A percentile compares a stretch with the other conserved stretches of the same genome.
These are phyloP conservation scores for Stemphylium lycopersici DNA, from an alignment of 2,329 filamentous ascomycete genomes.

Conservation along the genomic window DNA sequence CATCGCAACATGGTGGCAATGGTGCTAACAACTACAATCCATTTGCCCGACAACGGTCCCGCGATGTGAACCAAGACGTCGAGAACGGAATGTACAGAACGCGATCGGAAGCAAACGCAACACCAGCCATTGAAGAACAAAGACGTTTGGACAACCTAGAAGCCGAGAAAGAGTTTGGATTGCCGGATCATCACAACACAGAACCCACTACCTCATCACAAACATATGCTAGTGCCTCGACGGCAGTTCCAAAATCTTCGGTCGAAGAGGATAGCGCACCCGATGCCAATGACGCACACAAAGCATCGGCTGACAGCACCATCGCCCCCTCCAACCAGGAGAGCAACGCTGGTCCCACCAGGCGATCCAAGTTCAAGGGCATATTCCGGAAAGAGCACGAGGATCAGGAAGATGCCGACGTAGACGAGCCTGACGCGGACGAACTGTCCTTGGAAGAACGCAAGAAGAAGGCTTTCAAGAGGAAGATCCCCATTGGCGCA, in stretches of 20 bases:
- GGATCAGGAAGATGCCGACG: slow-evolving; percentile 20
- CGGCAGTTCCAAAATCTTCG: slow-evolving; percentile 13
- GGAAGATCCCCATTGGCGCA: slow-evolving; percentile 42
- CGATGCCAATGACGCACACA: slow-evolving; percentile 19
- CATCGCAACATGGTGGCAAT: slow-evolving; percentile 33
- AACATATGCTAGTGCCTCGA: slow-evolving; percentile 19
- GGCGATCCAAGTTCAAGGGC: slow-evolving; percentile 41
- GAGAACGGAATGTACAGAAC: slow-evolving; percentile 36
- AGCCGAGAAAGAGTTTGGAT: slow-evolving; percentile 37
- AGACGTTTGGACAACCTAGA: slow-evolving; percentile 31
- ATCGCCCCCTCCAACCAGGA: slow-evolving; percentile 19
- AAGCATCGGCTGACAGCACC: slow-evolving; percentile 33
- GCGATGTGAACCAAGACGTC: slow-evolving; percentile 32
- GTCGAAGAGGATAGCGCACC: slow-evolving; percentile 13
- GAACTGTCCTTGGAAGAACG: slow-evolving; percentile 39
- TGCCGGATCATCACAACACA: slow-evolving; percentile 38
- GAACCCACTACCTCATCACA: slow-evolving; percentile 32
- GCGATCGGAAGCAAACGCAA: slow-evolving; percentile 32
- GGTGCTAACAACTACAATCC: slow-evolving; percentile 43
- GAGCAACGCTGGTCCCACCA: slow-evolving; percentile 21
- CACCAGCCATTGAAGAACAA: slow-evolving; percentile 34
- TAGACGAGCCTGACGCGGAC: slow-evolving; percentile 28
- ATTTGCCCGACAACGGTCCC: slow-evolving; percentile 39
- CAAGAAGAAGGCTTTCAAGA: slow-evolving; percentile 39
- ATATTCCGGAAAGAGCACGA: slow-evolving; percentile 37